phyloP scores from a whole-genome alignment of 768 basidiomycete genomes.

The Rhizopogon vinicolor region DNA sequence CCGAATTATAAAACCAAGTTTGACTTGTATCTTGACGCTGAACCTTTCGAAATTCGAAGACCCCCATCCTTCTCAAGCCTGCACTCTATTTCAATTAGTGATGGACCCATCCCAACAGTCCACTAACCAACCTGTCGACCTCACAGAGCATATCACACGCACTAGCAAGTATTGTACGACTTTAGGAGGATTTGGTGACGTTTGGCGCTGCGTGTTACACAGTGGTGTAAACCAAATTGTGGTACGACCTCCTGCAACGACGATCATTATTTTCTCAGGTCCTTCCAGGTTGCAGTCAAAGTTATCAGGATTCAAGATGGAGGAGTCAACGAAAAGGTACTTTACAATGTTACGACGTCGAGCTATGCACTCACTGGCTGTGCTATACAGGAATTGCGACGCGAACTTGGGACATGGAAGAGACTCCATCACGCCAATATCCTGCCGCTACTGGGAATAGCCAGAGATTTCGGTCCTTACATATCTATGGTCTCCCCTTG shows the following conservation, averaged over 20 bases:
- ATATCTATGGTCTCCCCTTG: slow-evolving; percentile 31
- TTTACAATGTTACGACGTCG: neutral
- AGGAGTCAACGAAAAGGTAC: neutral
- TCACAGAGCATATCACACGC: neutral
- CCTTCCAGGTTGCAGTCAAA: slow-evolving; percentile 3
- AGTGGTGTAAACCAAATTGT: neutral
- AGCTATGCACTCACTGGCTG: neutral
- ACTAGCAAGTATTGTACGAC: neutral
- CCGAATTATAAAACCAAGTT: neutral
- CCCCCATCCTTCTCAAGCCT: neutral
- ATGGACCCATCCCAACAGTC: neutral
- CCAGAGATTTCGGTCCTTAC: slow-evolving; percentile 24
- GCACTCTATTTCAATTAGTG: neutral
- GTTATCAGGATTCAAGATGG: neutral
- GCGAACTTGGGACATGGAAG: slow-evolving; percentile 22
- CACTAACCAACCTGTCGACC: neutral
- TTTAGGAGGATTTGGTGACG: slow-evolving; percentile 1
- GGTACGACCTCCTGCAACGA: neutral
- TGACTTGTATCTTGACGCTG: neutral
- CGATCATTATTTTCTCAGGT: neutral
- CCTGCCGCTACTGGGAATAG: slow-evolving; percentile 25
- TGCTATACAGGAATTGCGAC: slow-evolving; percentile 14
- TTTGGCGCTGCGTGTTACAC: neutral
- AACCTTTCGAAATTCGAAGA: neutral
- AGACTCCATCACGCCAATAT: slow-evolving; percentile 19